Percentiles rank a stretch among this genome's conserved stretches.
Evolutionary conservation across 1,284 basidiomycete genomes (phyloP).

Genomic region (Irpex rosettiformis): DNA sequence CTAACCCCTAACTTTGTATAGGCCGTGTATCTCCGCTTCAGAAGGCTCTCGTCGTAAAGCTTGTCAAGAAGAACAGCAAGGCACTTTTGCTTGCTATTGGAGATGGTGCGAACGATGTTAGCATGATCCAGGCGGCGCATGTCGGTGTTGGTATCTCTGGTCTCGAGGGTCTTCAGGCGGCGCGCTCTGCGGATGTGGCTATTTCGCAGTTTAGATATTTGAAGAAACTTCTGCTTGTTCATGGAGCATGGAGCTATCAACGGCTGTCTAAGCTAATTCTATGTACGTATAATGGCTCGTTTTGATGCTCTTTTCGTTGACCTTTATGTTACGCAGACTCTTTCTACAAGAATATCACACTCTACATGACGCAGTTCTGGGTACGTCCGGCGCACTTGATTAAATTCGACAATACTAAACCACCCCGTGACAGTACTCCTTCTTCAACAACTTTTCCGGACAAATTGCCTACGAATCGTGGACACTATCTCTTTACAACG

Average conservation of each 20-base stretch:
- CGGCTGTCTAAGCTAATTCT: conserved; percentile 93
- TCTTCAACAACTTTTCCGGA: conserved; percentile 98
- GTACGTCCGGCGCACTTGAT: conserved; percentile 40
- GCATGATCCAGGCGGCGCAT: conserved; percentile 96
- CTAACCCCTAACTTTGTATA: conserved; percentile 27
- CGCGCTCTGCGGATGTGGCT: conserved; percentile 93
- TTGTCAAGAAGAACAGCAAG: conserved; percentile 96
- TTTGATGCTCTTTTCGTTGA: background rate
- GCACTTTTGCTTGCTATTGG: conserved; percentile 90
- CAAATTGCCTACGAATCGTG: conserved; percentile 98
- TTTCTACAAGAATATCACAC: conserved; percentile 95
- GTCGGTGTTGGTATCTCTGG: conserved; percentile 98
- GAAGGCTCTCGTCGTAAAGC: conserved; percentile 97
- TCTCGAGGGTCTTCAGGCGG: conserved; percentile 97
- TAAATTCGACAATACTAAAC: conserved; percentile 5
- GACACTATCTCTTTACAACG: conserved; percentile 94
- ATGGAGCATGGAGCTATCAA: conserved; percentile 98
- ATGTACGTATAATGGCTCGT: conserved; percentile 50
- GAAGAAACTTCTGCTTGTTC: conserved; percentile 94
- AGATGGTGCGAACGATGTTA: conserved; percentile 96
- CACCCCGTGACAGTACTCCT: conserved; percentile 71
- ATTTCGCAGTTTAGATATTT: conserved; percentile 98
- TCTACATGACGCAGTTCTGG: conserved; percentile 99
- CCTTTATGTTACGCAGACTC: conserved; percentile 53
- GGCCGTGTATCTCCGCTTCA: conserved; percentile 97